Evolutionary conservation across 331 rosid genomes (phyloP).

Genomic region (Quercus lobata): DNA sequence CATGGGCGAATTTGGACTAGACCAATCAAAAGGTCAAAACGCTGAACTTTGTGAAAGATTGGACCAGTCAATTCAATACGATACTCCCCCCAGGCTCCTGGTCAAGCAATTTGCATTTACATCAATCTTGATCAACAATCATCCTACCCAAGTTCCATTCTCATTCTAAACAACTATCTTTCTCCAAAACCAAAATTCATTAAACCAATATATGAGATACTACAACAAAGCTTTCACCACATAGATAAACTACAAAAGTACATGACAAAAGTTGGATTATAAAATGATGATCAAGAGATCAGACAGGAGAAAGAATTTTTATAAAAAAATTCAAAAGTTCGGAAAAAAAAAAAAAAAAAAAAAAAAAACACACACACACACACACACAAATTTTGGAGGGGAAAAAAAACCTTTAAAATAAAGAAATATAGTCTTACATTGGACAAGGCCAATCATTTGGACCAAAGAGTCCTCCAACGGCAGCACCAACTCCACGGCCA

Average conservation of each 20-base stretch:
- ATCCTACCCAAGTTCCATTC: not conserved
- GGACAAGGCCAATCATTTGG: slow-evolving; percentile 99
- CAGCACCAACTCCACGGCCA: slow-evolving; percentile 59
- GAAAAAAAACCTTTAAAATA: not conserved
- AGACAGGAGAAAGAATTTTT: not conserved
- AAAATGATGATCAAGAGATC: not conserved
- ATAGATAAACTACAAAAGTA: not conserved
- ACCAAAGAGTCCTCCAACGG: slow-evolving; percentile 87
- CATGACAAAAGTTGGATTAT: not conserved
- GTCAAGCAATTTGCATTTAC: not conserved
- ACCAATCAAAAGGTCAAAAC: not conserved
- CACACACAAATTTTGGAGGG: slow-evolving; percentile 2
- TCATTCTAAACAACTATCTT: not conserved
- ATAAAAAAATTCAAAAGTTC: not conserved
- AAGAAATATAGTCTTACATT: slow-evolving; percentile 49
- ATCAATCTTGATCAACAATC: not conserved
- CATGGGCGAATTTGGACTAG: not conserved
- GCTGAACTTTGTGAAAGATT: not conserved
- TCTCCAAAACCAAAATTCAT: not conserved
- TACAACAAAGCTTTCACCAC: not conserved
- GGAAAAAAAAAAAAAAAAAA: not conserved
- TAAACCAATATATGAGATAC: not conserved
- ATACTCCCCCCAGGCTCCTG: not conserved
- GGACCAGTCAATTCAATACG: not conserved
- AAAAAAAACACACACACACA: not conserved